Percentiles rank a stretch among this genome's conserved stretches.
These are phyloP conservation scores for Xylaria sp. DNA, from an alignment of 2,329 filamentous ascomycete species.

Conservation along the genomic window DNA sequence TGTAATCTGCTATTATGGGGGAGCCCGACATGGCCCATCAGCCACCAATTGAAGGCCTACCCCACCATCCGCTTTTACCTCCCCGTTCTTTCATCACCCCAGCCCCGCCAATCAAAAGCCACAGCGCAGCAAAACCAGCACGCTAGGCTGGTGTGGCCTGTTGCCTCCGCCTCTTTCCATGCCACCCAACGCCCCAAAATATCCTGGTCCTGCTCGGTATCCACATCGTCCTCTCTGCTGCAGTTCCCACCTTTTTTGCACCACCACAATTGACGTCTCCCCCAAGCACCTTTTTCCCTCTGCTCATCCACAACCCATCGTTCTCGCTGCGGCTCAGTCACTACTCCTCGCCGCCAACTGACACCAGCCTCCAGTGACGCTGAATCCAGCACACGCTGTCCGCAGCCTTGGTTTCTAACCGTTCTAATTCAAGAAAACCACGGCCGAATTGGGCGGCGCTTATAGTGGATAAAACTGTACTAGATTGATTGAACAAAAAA, in stretches of 20 bases:
- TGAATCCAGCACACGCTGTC: constrained; percentile 25
- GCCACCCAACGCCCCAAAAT: constrained; percentile 24
- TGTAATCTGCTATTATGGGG: not conserved
- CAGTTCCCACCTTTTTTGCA: constrained; percentile 44
- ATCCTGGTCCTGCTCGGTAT: not conserved
- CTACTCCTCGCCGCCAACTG: constrained; percentile 41
- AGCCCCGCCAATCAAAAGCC: constrained; percentile 27
- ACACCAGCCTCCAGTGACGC: constrained; percentile 43
- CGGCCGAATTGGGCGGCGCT: not conserved
- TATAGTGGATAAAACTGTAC: not conserved
- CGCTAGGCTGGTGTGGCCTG: constrained; percentile 27
- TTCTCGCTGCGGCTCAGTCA: constrained; percentile 50
- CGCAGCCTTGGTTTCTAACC: constrained; percentile 15
- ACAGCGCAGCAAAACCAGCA: not conserved
- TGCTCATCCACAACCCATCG: constrained; percentile 51
- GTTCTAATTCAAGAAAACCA: constrained; percentile 17
- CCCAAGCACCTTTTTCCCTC: constrained; percentile 48
- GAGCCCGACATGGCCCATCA: constrained; percentile 16
- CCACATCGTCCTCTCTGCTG: not conserved
- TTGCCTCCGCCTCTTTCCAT: constrained; percentile 30
- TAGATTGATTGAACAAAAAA: constrained; percentile 21
- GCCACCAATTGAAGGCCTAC: constrained; percentile 29
- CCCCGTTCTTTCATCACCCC: constrained; percentile 15
- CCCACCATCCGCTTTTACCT: constrained; percentile 17
- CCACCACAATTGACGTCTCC: constrained; percentile 48